phyloP scores from a whole-genome alignment of 495 filamentous ascomycete genomes.

The Choiromyces venosus region DNA sequence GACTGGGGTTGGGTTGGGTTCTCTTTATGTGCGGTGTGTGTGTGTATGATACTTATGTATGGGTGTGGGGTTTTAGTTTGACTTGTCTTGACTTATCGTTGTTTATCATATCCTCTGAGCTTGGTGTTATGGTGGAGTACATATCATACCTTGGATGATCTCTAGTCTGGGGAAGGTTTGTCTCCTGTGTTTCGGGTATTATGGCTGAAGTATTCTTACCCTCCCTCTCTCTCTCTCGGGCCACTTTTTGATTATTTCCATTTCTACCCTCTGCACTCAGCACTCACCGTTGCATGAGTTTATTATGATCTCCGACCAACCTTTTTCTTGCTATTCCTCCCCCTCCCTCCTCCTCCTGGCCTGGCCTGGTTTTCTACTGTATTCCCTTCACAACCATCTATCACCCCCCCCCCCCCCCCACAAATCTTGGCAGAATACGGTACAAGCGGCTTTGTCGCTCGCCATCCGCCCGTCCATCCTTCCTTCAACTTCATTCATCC shows the following conservation, averaged over 20 bases:
- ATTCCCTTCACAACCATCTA: conserved; percentile 13
- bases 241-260: not conserved
- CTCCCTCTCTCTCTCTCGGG: not conserved
- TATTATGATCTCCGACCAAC: not conserved
- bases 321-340: not conserved
- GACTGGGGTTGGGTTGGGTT: not conserved
- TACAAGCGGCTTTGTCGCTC: conserved; percentile 17
- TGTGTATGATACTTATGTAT: too few relatives aligned
- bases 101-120: too few relatives aligned
- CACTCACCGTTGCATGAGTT: not conserved
- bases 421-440: conserved; percentile 35
- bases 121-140: too few relatives aligned
- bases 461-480: conserved; percentile 30
- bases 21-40: too few relatives aligned
- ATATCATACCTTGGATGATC: not conserved
- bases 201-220: not conserved
- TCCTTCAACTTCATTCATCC: conserved; percentile 17
- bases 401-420: conserved; percentile 21
- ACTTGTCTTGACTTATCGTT: not conserved
- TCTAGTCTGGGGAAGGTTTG: not conserved
- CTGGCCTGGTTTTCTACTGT: conserved; percentile 4
- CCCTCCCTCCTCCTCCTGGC: not conserved
- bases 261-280: not conserved
- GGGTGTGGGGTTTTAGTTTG: too few relatives aligned
- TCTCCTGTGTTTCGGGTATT: not conserved